A percentile compares a stretch with the other conserved stretches of the same genome.
Evolutionary conservation across 75 land plant species (phyloP).

Genomic region (Ceratopteris richardii): DNA sequence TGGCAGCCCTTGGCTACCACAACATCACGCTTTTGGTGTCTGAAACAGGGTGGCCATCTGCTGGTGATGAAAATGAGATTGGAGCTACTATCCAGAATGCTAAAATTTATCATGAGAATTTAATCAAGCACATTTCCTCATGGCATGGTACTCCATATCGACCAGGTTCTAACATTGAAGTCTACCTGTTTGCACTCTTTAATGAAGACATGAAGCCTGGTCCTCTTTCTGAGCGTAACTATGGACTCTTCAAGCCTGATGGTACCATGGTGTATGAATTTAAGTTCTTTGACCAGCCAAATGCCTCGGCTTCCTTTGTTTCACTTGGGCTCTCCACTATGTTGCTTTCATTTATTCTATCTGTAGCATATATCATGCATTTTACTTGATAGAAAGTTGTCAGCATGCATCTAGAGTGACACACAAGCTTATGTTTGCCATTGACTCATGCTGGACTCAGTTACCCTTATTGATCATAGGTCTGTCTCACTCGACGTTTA

Average conservation of each 20-base stretch:
- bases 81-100: slow-evolving; percentile 64
- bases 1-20: slow-evolving; percentile 27
- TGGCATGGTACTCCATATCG: slow-evolving; percentile 62
- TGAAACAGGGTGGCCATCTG: slow-evolving; percentile 89
- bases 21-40: slow-evolving; percentile 31
- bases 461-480: too few relatives aligned
- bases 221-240: slow-evolving; percentile 72
- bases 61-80: slow-evolving; percentile 59
- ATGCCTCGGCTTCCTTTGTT: slow-evolving; percentile 6
- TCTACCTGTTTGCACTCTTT: slow-evolving; percentile 74
- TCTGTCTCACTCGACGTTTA: too few relatives aligned
- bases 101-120: slow-evolving; percentile 59
- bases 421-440: too few relatives aligned
- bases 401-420: too few relatives aligned
- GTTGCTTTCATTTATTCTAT: too few relatives aligned
- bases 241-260: slow-evolving; percentile 81
- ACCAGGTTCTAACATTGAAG: slow-evolving; percentile 39
- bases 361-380: too few relatives aligned
- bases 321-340: slow-evolving; percentile 19
- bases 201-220: slow-evolving; percentile 90
- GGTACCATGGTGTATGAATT: slow-evolving; percentile 47
- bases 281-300: slow-evolving; percentile 18
- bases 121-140: slow-evolving; percentile 44
- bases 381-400: too few relatives aligned
- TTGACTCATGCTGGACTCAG: too few relatives aligned